Evolutionary conservation across 192 early-diverging fungal genomes (phyloP).

Genomic region (Piromyces finnis): DNA sequence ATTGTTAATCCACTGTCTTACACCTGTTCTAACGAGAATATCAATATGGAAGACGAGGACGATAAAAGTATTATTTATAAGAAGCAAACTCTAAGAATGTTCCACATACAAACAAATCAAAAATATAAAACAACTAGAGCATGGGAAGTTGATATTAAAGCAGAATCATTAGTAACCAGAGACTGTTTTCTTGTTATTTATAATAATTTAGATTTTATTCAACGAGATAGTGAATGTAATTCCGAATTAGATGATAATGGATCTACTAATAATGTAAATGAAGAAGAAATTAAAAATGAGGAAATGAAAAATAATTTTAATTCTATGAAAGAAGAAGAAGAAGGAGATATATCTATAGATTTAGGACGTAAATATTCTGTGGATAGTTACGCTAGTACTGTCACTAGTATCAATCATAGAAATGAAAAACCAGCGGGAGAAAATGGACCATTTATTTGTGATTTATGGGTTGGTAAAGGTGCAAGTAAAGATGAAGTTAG

Average conservation of each 20-base stretch:
- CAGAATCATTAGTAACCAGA: slow-evolving; percentile 8
- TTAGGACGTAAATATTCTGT: neutral
- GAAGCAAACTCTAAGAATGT: slow-evolving; percentile 3
- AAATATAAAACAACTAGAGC: slow-evolving; percentile 21
- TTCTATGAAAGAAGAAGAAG: neutral
- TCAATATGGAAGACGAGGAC: neutral
- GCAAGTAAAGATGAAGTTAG: neutral
- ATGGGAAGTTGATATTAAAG: slow-evolving; percentile 9
- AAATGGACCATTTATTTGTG: neutral
- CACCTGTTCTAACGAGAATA: neutral
- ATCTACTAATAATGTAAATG: neutral
- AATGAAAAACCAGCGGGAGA: too few species aligned
- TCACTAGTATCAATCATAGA: too few species aligned
- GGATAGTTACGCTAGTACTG: too few species aligned
- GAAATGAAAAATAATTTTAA: neutral
- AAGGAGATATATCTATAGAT: neutral
- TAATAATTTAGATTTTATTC: neutral
- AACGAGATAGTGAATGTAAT: neutral
- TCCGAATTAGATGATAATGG: neutral
- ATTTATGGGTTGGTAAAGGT: neutral
- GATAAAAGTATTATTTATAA: neutral
- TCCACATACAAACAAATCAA: slow-evolving; percentile 25
- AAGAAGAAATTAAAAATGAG: neutral
- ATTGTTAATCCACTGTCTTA: neutral
- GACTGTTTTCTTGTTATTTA: slow-evolving; percentile 23